These are phyloP conservation scores for Sporothrix variecibatus DNA, from an alignment of 2,329 filamentous ascomycete genomes.

Conservation along the genomic window DNA sequence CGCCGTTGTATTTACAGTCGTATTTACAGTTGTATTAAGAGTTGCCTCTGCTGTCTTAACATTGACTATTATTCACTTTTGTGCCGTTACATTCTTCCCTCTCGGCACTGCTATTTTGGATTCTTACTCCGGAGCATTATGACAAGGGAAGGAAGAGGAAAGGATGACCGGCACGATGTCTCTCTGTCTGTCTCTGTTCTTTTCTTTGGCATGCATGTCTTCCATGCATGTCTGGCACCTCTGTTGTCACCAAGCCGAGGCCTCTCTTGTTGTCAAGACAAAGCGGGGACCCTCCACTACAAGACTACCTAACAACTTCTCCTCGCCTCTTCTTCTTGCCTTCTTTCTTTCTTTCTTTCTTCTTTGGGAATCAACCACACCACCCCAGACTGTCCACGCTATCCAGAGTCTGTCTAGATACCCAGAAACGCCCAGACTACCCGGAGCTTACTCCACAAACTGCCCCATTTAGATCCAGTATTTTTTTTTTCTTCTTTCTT, in stretches of 20 bases:
- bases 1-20: not conserved
- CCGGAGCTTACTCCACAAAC: constrained; percentile 3
- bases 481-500: not conserved
- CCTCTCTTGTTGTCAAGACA: not conserved
- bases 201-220: not conserved
- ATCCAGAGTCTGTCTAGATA: too few species aligned
- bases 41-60: not conserved
- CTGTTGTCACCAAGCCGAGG: not conserved
- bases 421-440: not conserved
- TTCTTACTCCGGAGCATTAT: not conserved
- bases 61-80: not conserved
- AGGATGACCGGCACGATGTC: not conserved
- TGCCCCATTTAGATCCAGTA: not conserved
- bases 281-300: not conserved
- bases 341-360: not conserved
- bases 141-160: not conserved
- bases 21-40: not conserved
- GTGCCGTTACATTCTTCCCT: not conserved
- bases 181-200: not conserved
- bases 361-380: not conserved
- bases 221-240: not conserved
- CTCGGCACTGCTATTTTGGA: not conserved
- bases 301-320: not conserved
- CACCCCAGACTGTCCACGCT: not conserved
- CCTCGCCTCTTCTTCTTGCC: not conserved